Base-by-base conservation (phyloP, 2,329 filamentous ascomycete species). In the Cytospora piceicola region DNA sequence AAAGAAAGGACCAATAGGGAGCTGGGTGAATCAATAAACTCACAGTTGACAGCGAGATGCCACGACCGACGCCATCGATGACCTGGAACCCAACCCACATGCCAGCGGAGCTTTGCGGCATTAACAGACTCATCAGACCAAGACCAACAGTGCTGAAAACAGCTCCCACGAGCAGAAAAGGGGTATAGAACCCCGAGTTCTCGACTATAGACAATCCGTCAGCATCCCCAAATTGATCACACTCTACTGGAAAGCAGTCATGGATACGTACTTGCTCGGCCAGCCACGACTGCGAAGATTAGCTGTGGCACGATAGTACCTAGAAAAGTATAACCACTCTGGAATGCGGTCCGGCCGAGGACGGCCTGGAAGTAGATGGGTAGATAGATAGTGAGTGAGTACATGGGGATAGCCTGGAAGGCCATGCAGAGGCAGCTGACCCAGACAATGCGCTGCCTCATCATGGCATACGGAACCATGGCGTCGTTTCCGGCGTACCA, bases 321-420 rank as follows among this genome's bases (percentile, higher is more conserved):
- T 42, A 79, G 60, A 6, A 74, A 63, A 56, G 73, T 71, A 12
- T 78, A 71, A 32, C 77, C 78, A 59, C 75, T 77, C 68, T 70
- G 70, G 12, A 75, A 67, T 3, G 77, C 71, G 0, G 56, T 70
- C 17, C 58, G 70, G 1, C 70, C 73, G 29, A 67, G 70, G 64
- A 80, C 69, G 56, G 76, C 71, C 71, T 80, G 75, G 70, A 80
- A 78, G 70, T 75, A 79, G 34, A 79, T 70, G 0, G 77, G 76
- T 24, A 79, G 63, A 54, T 75, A 74, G 59, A 72, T 76, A 0
- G 70, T 67, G 11, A 68, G 65, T 27, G 70, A 58, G 36, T 71
- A 70, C 17, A 74, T 52, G 20, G 56, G 66, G 4, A 66, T 61
- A 73, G 65, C 32, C 73, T 29, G 39, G 69, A 70, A 32, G 58